These are phyloP conservation scores for Oxyria digyna DNA, from an alignment of 148 eudicot species.

Conservation along the genomic window DNA sequence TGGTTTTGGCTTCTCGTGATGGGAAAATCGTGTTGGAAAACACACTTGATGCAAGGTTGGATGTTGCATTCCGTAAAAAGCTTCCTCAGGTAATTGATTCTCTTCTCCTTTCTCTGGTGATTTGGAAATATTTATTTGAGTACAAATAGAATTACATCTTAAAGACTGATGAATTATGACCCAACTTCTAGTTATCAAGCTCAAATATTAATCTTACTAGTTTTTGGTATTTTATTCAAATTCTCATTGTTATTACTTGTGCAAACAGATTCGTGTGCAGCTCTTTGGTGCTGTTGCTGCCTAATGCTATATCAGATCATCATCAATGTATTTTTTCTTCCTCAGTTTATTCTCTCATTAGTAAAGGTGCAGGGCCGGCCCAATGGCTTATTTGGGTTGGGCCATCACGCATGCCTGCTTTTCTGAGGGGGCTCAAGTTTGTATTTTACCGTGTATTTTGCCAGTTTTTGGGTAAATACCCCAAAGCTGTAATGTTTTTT, in stretches of 20 bases:
- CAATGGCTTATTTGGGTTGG: too few relatives aligned
- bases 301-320: constrained; percentile 12
- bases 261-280: constrained; percentile 65
- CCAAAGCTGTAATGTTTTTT: too few relatives aligned
- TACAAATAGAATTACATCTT: neutral
- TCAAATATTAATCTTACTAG: neutral
- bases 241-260: constrained; percentile 9
- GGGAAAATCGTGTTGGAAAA: constrained; percentile 93
- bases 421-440: too few relatives aligned
- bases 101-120: neutral
- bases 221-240: neutral
- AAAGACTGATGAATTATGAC: too few relatives aligned
- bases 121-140: neutral
- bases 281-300: constrained; percentile 50
- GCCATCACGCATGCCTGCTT: too few relatives aligned
- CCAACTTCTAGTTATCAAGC: neutral
- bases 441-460: too few relatives aligned
- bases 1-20: constrained; percentile 92
- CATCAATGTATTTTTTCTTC: neutral
- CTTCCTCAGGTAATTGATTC: constrained; percentile 65
- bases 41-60: constrained; percentile 91
- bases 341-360: too few relatives aligned
- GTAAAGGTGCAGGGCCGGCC: too few relatives aligned
- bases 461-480: too few relatives aligned
- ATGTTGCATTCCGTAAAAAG: constrained; percentile 80